Conservation (phyloP, 2,329 filamentous ascomycete species). For the Aspergillus jensenii region DNA sequence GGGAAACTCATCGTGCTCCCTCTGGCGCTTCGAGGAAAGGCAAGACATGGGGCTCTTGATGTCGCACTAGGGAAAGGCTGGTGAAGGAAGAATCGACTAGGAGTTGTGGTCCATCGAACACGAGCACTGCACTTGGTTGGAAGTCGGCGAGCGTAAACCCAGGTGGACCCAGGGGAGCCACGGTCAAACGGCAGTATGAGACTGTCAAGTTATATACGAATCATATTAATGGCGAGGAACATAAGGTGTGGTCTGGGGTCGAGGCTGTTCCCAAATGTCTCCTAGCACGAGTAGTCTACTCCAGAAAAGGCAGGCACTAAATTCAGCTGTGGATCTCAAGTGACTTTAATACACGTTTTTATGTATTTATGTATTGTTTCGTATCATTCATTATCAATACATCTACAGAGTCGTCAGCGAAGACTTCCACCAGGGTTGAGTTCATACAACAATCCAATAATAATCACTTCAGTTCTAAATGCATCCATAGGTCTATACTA, state of each 20-base stretch:
- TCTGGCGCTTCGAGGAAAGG: slow-evolving; percentile 25
- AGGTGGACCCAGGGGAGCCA: background rate
- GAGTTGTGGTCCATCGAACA: background rate
- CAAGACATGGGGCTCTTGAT: slow-evolving; percentile 21
- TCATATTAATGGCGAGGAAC: slow-evolving; percentile 5
- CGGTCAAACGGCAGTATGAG: background rate
- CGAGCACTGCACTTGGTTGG: background rate
- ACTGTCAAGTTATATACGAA: slow-evolving; percentile 3
- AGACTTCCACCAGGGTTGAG: too few species aligned
- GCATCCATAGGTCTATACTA: too few species aligned
- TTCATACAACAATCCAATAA: too few species aligned
- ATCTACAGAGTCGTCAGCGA: background rate
- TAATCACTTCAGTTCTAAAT: too few species aligned
- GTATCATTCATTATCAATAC: background rate
- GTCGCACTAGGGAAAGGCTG: background rate
- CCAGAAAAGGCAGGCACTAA: background rate
- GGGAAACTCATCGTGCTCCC: slow-evolving; percentile 56
- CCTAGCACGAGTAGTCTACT: background rate
- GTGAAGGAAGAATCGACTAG: background rate
- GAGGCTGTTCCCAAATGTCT: background rate
- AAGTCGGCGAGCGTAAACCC: background rate
- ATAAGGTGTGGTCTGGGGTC: background rate
- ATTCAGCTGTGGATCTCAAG: background rate
- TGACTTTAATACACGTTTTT: background rate
- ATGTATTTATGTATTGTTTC: background rate